Base-by-base conservation (phyloP, 495 filamentous ascomycete species). In the Durotheca rogersii region DNA sequence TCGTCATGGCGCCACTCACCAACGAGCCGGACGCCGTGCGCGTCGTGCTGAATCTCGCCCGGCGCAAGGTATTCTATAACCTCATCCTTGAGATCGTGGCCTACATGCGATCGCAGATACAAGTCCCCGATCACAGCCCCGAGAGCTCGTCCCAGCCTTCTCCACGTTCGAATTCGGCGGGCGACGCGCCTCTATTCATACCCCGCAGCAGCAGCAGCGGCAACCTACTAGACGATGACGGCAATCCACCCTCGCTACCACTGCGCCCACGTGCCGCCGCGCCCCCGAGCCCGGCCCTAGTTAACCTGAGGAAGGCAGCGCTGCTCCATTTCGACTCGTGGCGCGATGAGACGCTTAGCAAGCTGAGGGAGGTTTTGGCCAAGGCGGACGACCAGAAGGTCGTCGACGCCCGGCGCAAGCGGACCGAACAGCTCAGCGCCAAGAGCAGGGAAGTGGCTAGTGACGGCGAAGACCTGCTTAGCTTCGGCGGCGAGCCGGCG, bases 11-110 rank as follows among this genome's bases (percentile, higher is more conserved):
- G 35, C 73, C 72, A 29, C 66, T 72, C 17, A 70, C 64, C 20
- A 67, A 23, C 21, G 73, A 76, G 27, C 73, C 73, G 11, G 64
- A 71, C 37, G 71, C 71, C 23, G 38, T 76, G 18, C 69, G 72
- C n/a, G 52, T 73, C 6, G 65, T 70, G 6, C 56, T 77, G n/a
- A 70, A 73, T 39, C 64, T 60, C 39, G 62, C 68, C 17, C 65
- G 64, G 21, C 71, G 73, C 51, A 68, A 64, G 45, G 69, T 62
- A 2, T 65, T 73, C 14, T 72, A 72, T 51, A 56, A 41, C 12
- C 69, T 76, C 16, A 50, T 72, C 16, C 32, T 52, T 19, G 67
- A 74, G 16, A 70, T 72, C 48, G 64, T 53, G 2, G 49, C 46
- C 12, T 68, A 59, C 32, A 74, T 74, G 71, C 70, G 71, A 25